Evolutionary conservation across 1,284 basidiomycete species (phyloP), one percentile per base, ranked within the genome.

Genomic region (Sanghuangporus baumii): DNA sequence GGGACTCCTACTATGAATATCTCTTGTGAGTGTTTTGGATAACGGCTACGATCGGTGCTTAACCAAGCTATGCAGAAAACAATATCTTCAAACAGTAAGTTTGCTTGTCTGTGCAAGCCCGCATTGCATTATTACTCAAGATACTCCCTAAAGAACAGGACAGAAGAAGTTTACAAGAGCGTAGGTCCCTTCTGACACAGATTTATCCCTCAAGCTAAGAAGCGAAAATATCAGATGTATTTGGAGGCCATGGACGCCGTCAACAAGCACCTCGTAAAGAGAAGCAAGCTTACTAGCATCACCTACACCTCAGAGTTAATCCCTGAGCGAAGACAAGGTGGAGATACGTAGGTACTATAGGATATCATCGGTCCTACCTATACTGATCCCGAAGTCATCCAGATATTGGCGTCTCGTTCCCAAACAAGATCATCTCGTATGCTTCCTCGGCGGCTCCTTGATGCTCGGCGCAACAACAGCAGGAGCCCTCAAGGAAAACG

Each of bases 1-100:
- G 91, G 23, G 96, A 98, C 75, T 96, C 93, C 4, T 98, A 90
- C 76, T 98, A 97, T 73, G 96, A 98, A 74, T 96, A 96, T 71
- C 79, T 97, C 34, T 70, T 94, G 85, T 91, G 65, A 76, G 87
- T 72, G 4, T n/a, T 37, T 11, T 37, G 20, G 8, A 2, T 14
- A n/a, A 18, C 14, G 8, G 43, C 16, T 7, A 46, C 16, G 16
- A 46, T 6, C 7, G 2, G 7, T n/a, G 8, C 16, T 46, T 46
- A n/a, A 46, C 43, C 20, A 18, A n/a, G 16, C 20, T 7, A n/a
- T 9, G 18, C 66, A 91, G 89, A 61, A 94, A 94, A 70, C 89
- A 92, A 69, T 91, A 87, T 68, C 73, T 92, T 6, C 90, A 91
- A 70, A 92, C 90, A 12, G 90, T 91, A 68, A 50, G 60, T 18